Evolutionary conservation across 495 filamentous ascomycete species (phyloP), one percentile per base, ranked within the genome.

Genomic region (Talaromyces thailandensis): DNA sequence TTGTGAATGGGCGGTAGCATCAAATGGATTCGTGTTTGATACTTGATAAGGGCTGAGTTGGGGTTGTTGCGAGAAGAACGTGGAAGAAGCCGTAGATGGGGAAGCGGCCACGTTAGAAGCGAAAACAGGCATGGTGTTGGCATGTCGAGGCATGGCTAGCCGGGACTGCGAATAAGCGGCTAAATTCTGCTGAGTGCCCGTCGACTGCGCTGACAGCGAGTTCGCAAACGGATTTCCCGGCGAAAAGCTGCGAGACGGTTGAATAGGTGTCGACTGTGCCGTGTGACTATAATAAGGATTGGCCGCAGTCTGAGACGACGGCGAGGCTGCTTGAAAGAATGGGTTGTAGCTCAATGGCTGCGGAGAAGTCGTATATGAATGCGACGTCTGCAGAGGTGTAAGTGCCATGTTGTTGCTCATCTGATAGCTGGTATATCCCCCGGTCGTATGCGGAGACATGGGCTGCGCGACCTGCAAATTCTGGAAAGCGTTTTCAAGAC

Each of bases 361-460:
- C n/a, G 75, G 75, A 3, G 77, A 80, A 2, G 69, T 65, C 40
- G 70, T 70, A 64, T 70, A 76, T 57, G 64, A 67, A 11, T 58
- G 79, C 18, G 59, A 61, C 62, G 78, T 79, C 64, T 88, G 86
- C 16, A 75, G 71, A 31, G 79, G 77, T 16, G 81, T 73, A 37
- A 83, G 76, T n/a, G 84, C 79, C 21, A 85, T 75, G 12, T 83
- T 84, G 18, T 84, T 85, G 2, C 82, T 85, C 68, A 83, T 83
- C 48, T 84, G 84, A 31, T 82, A 78, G 40, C 75, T 78, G 21
- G 84, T 81, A 66, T 88, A 81, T 32, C 91, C 91, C 8, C 92
- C 93, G 6, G 91, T 95, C 24, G 88, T 86, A 73, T 96, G 84
- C 0, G 91, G 91, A 69, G 93, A 94, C 31, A 96, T 78, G 16